These are phyloP conservation scores for Hippophae rhamnoides DNA, from an alignment of 306 rosid species.

Conservation along the genomic window DNA sequence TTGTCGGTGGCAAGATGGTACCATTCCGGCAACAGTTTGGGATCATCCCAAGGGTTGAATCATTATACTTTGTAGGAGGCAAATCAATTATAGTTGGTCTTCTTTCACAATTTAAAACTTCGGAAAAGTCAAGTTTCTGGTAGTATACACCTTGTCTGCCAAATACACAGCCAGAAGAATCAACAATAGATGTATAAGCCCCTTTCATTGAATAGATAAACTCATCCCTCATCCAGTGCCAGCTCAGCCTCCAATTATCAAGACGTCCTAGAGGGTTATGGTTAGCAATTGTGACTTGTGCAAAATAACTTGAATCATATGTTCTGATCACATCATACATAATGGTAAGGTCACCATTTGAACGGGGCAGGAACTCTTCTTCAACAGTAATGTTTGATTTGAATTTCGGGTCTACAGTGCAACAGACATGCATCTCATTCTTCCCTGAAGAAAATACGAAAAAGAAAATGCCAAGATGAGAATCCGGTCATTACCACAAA, in stretches of 20 bases:
- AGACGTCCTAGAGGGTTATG: constrained; percentile 90
- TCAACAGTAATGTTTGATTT: constrained; percentile 46
- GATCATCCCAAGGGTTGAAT: constrained; percentile 48
- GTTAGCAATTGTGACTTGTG: constrained; percentile 74
- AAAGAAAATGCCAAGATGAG: not conserved
- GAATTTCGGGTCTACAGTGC: constrained; percentile 39
- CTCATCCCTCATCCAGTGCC: constrained; percentile 93
- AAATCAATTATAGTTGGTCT: constrained; percentile 82
- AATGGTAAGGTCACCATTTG: constrained; percentile 78
- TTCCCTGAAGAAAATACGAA: constrained; percentile 35
- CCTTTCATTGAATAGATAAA: constrained; percentile 77
- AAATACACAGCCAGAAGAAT: constrained; percentile 68
- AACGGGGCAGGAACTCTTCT: constrained; percentile 58
- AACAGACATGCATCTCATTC: constrained; percentile 58
- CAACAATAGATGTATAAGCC: constrained; percentile 74
- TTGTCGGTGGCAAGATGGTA: constrained; percentile 68
- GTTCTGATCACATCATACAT: constrained; percentile 80
- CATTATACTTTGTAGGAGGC: constrained; percentile 70
- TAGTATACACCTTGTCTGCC: constrained; percentile 57
- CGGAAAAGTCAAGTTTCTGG: constrained; percentile 45
- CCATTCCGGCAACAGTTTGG: constrained; percentile 95
- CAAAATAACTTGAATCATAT: constrained; percentile 55
- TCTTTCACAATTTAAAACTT: constrained; percentile 62
- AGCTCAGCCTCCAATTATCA: constrained; percentile 81
- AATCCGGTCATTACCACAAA: constrained; percentile 5